These are phyloP conservation scores for Triglochin maritima DNA, from an alignment of 106 monocot genomes.

Conservation along the genomic window DNA sequence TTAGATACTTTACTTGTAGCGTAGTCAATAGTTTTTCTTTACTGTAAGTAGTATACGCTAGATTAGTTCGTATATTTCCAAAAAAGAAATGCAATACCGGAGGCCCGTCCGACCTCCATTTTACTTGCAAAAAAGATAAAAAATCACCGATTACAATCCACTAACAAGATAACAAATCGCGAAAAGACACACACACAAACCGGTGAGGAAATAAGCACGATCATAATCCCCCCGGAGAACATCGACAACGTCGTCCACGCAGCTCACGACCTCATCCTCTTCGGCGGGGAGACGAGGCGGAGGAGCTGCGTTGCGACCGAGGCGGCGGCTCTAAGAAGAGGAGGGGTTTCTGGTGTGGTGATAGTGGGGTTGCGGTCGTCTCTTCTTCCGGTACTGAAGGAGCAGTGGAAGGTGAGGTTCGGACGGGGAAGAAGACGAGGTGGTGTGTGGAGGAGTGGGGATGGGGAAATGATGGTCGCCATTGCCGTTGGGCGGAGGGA, in stretches of 20 bases:
- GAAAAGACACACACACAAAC: not conserved
- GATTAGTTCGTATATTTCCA: too few relatives aligned
- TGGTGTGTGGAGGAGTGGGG: not conserved
- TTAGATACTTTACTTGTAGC: too few relatives aligned
- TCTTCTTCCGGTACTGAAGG: not conserved
- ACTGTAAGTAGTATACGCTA: too few relatives aligned
- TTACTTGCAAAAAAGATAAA: not conserved
- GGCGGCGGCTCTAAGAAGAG: constrained; percentile 1
- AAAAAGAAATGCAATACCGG: too few relatives aligned
- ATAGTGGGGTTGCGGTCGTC: not conserved
- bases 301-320: constrained; percentile 1
- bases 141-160: not conserved
- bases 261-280: not conserved
- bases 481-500: not conserved
- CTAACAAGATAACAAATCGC: not conserved
- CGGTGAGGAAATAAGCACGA: constrained; percentile 6
- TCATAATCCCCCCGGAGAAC: constrained; percentile 1
- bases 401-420: not conserved
- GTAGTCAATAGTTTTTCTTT: too few relatives aligned
- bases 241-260: not conserved
- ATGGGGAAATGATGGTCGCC: not conserved
- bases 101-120: too few relatives aligned
- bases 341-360: not conserved
- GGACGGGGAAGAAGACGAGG: not conserved
- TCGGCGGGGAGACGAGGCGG: not conserved